These are phyloP conservation scores for Podila epicladia DNA, from an alignment of 192 early-diverging fungal species.

Conservation along the genomic window DNA sequence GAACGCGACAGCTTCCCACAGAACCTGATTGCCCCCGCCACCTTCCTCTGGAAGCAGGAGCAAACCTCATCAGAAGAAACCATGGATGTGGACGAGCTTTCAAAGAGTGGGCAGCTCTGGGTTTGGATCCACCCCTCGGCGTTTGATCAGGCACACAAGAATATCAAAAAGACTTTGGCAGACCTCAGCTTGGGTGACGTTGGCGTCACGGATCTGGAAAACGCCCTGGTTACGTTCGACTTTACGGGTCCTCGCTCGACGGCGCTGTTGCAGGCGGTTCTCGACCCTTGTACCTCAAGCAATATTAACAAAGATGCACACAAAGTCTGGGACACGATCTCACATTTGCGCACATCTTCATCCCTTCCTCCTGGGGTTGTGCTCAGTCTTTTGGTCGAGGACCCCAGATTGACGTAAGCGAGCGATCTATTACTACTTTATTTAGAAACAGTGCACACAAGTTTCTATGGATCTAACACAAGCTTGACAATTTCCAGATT, in stretches of 20 bases:
- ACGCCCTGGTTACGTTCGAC: conserved; percentile 80
- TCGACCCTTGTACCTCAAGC: conserved; percentile 54
- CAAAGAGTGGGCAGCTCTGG: conserved; percentile 69
- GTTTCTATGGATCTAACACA: too few relatives aligned
- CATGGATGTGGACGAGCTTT: conserved; percentile 18
- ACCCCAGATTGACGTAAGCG: conserved; percentile 82
- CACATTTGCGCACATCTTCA: conserved; percentile 67
- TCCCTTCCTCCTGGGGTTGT: conserved; percentile 85
- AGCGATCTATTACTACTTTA: background rate
- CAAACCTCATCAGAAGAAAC: background rate
- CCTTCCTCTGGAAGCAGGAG: conserved; percentile 77
- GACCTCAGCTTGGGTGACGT: conserved; percentile 11
- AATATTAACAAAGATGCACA: conserved; percentile 41
- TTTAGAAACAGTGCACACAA: too few relatives aligned
- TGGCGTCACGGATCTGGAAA: conserved; percentile 57
- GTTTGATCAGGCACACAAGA: conserved; percentile 52
- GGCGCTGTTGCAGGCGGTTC: conserved; percentile 72
- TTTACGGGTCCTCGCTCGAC: conserved; percentile 89
- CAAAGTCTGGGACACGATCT: conserved; percentile 62
- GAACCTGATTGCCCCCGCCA: conserved; percentile 74
- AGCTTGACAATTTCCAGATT: conserved; percentile 45
- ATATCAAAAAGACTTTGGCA: conserved; percentile 40
- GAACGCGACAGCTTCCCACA: conserved; percentile 62
- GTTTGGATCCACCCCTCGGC: conserved; percentile 85
- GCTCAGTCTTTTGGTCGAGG: conserved; percentile 80